Percentiles rank a stretch among this genome's conserved stretches.
These are phyloP conservation scores for Canavalia gladiata DNA, from an alignment of 306 rosid species.

Conservation along the genomic window DNA sequence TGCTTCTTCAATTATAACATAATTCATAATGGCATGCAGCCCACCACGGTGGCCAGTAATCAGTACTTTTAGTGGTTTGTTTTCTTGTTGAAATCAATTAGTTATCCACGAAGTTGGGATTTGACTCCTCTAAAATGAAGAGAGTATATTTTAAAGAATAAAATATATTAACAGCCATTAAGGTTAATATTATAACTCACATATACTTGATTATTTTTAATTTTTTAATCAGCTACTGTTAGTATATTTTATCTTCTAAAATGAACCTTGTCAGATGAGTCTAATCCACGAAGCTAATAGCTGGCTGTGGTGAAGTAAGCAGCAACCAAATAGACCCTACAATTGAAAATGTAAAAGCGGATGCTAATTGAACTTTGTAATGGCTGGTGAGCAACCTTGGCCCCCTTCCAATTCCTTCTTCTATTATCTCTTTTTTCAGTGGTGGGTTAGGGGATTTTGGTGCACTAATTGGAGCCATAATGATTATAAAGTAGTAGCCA, in stretches of 20 bases:
- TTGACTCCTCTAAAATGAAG: too few species aligned
- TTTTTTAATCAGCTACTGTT: too few species aligned
- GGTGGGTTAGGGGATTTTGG: constrained; percentile 41
- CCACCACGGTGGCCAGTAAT: constrained; percentile 23
- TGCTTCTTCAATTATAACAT: constrained; percentile 35
- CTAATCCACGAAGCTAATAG: background rate
- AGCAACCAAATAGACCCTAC: constrained; percentile 24
- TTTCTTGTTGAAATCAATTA: constrained; percentile 1
- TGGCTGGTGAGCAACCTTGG: constrained; percentile 32
- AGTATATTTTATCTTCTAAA: too few species aligned
- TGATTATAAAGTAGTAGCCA: constrained; percentile 54
- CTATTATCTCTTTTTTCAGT: constrained; percentile 17
- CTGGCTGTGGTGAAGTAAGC: background rate
- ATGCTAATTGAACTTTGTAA: constrained; percentile 32
- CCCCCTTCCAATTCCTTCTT: constrained; percentile 29
- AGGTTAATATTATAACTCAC: too few species aligned
- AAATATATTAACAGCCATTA: too few species aligned
- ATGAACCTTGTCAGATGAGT: too few species aligned
- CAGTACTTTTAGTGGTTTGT: constrained; percentile 24
- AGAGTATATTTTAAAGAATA: too few species aligned
- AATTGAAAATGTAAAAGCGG: constrained; percentile 1
- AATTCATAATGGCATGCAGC: constrained; percentile 31
- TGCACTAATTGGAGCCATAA: constrained; percentile 56
- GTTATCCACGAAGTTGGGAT: background rate
- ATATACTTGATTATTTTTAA: too few species aligned